Evolutionary conservation across 2,329 filamentous ascomycete species (phyloP).

Genomic region (Calonectria pteridis): DNA sequence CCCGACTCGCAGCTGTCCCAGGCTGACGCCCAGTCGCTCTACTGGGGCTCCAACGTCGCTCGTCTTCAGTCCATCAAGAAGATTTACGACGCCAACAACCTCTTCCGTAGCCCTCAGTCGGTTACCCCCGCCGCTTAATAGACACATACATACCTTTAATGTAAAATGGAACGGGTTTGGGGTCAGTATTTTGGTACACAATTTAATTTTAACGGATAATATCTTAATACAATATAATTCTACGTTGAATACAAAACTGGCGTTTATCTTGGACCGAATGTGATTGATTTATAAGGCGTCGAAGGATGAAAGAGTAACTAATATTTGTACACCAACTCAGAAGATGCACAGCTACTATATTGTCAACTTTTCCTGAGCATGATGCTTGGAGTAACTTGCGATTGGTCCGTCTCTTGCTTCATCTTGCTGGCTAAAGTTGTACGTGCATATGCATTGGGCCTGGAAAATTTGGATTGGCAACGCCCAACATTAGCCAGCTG

Average conservation of each 20-base stretch:
- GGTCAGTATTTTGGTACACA: background rate
- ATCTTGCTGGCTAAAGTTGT: background rate
- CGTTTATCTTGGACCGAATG: background rate
- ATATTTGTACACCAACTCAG: background rate
- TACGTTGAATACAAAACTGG: background rate
- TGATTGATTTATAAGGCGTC: too few species aligned
- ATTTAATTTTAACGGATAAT: background rate
- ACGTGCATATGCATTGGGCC: background rate
- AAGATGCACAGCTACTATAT: background rate
- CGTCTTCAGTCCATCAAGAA: slow-evolving; percentile 52
- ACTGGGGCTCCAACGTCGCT: slow-evolving; percentile 53
- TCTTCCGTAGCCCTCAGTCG: slow-evolving; percentile 56
- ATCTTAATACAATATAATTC: background rate
- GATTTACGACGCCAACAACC: slow-evolving; percentile 50
- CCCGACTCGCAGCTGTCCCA: slow-evolving; percentile 53
- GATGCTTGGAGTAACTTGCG: background rate
- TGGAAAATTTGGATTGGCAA: background rate
- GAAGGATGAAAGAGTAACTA: background rate
- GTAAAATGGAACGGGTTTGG: background rate
- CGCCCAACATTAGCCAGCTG: background rate
- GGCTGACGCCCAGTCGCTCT: slow-evolving; percentile 48
- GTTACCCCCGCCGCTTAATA: slow-evolving; percentile 10
- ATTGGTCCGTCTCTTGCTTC: background rate
- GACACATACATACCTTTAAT: background rate
- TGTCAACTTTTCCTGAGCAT: too few species aligned